A percentile compares a stretch with the other conserved stretches of the same genome.
These are phyloP conservation scores for Mycena capillaripes DNA, from an alignment of 768 basidiomycete genomes.

Conservation along the genomic window DNA sequence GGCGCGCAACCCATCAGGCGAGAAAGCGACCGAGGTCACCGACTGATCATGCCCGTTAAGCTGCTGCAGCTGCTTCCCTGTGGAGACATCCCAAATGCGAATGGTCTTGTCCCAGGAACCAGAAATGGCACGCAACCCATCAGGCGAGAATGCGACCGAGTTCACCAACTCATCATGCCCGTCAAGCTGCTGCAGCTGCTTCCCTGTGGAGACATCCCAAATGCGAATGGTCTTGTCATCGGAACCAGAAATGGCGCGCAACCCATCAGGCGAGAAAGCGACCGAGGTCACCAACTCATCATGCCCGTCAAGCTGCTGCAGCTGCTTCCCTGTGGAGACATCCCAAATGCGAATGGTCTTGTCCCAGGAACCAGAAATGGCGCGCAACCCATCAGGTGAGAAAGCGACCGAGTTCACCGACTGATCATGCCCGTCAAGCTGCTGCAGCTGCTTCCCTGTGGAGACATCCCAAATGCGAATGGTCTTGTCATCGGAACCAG, in stretches of 20 bases:
- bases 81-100: too few species aligned
- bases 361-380: neutral
- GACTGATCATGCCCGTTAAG: too few species aligned
- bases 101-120: too few species aligned
- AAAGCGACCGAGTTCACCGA: neutral
- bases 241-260: neutral
- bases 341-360: slow-evolving; percentile 1
- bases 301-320: neutral
- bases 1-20: neutral
- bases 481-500: neutral
- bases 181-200: neutral
- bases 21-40: too few species aligned
- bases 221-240: neutral
- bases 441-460: neutral
- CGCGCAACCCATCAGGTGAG: neutral
- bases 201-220: neutral
- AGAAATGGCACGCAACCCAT: too few species aligned
- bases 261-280: neutral
- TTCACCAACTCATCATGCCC: neutral
- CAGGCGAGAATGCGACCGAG: neutral
- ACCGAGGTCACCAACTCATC: neutral
- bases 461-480: neutral
- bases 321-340: neutral
- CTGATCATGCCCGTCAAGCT: neutral
- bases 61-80: too few species aligned